phyloP scores from a whole-genome alignment of 768 basidiomycete species.

The Boletus edulis region DNA sequence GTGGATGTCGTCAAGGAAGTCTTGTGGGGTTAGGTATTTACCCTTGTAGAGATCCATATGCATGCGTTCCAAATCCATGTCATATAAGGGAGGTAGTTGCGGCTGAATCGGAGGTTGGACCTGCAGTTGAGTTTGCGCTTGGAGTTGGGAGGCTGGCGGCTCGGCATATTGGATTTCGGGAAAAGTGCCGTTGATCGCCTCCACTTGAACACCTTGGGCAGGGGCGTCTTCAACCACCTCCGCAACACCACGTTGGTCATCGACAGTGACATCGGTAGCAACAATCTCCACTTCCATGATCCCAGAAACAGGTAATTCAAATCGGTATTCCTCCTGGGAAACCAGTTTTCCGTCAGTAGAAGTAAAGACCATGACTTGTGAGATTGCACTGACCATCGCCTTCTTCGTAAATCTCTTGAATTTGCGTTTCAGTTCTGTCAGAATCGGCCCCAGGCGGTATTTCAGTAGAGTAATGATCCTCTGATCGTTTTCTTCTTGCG shows the following conservation, averaged over 20 bases:
- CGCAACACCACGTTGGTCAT: slow-evolving; percentile 40
- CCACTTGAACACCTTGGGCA: slow-evolving; percentile 27
- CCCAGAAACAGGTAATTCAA: slow-evolving; percentile 37
- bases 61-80: slow-evolving; percentile 93
- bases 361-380: neutral
- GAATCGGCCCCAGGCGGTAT: slow-evolving; percentile 85
- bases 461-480: slow-evolving; percentile 77
- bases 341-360: slow-evolving; percentile 10
- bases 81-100: slow-evolving; percentile 53
- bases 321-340: slow-evolving; percentile 71
- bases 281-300: slow-evolving; percentile 32
- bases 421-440: slow-evolving; percentile 88
- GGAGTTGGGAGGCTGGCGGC: slow-evolving; percentile 29
- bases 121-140: slow-evolving; percentile 37
- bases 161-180: slow-evolving; percentile 17
- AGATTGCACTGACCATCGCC: slow-evolving; percentile 55
- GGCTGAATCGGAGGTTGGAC: slow-evolving; percentile 36
- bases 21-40: slow-evolving; percentile 82
- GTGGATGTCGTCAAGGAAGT: slow-evolving; percentile 81
- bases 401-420: slow-evolving; percentile 87
- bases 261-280: slow-evolving; percentile 38
- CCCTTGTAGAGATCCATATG: slow-evolving; percentile 80
- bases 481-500: slow-evolving; percentile 82
- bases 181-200: slow-evolving; percentile 39
- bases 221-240: slow-evolving; percentile 40